phyloP scores from a whole-genome alignment of 306 rosid species.

The Cucurbita pepo region DNA sequence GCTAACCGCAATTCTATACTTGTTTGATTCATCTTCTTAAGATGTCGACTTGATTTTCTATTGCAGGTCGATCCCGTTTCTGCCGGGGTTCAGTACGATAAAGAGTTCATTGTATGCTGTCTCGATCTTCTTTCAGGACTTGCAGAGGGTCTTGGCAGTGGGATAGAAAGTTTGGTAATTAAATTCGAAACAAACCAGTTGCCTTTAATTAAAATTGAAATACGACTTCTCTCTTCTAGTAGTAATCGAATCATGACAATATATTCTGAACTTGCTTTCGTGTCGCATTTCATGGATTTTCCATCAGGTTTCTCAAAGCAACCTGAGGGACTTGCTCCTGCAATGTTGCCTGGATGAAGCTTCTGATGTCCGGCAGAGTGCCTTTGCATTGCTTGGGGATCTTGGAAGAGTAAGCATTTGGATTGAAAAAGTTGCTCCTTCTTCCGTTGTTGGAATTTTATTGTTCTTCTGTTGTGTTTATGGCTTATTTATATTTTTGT shows the following conservation, averaged over 20 bases:
- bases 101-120: constrained; percentile 88
- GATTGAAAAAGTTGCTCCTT: background rate
- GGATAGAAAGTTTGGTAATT: constrained; percentile 91
- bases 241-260: background rate
- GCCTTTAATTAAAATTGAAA: background rate
- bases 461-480: background rate
- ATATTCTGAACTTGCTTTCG: constrained; percentile 6
- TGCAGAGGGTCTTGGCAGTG: constrained; percentile 97
- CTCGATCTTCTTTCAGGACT: constrained; percentile 98
- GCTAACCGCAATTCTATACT: background rate
- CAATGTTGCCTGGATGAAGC: constrained; percentile 85
- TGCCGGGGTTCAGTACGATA: constrained; percentile 78
- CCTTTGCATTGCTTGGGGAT: constrained; percentile 94
- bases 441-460: background rate
- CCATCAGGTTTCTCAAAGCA: constrained; percentile 70
- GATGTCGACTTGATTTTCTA: constrained; percentile 11
- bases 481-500: constrained; percentile 10
- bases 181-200: background rate
- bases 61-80: constrained; percentile 74
- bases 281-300: constrained; percentile 1
- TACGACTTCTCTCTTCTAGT: background rate
- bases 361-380: constrained; percentile 87
- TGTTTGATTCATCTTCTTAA: background rate
- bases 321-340: constrained; percentile 72
- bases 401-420: constrained; percentile 75